Percentiles rank a stretch among this genome's conserved stretches.
Conservation (phyloP, 2,329 filamentous ascomycete species). For the Pseudocercospora eumusae region DNA sequence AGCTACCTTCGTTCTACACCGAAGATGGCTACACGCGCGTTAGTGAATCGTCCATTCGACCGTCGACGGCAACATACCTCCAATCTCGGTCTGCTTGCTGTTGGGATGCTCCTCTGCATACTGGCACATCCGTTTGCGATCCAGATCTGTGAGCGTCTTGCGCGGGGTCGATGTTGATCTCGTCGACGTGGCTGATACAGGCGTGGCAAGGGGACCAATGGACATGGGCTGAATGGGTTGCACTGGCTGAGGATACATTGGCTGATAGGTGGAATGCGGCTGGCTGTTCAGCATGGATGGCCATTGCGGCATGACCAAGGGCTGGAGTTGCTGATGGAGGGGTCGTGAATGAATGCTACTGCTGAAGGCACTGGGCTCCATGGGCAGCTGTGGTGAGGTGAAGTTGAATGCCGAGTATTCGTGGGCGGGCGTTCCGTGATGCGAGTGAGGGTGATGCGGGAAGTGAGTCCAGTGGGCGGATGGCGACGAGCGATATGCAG, state of each 20-base stretch:
- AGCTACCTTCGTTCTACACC: slow-evolving; percentile 93
- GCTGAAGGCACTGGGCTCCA: slow-evolving; percentile 57
- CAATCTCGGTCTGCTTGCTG: slow-evolving; percentile 94
- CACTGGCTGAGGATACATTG: slow-evolving; percentile 62
- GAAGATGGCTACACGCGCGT: slow-evolving; percentile 67
- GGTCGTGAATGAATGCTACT: slow-evolving; percentile 56
- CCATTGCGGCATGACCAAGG: slow-evolving; percentile 77
- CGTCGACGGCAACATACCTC: slow-evolving; percentile 57
- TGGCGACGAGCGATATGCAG: slow-evolving; percentile 35
- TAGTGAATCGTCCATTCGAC: slow-evolving; percentile 31
- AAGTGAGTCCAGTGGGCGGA: slow-evolving; percentile 33
- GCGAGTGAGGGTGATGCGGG: slow-evolving; percentile 52
- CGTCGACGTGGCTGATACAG: slow-evolving; percentile 52
- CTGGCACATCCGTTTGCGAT: slow-evolving; percentile 89
- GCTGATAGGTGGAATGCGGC: slow-evolving; percentile 57
- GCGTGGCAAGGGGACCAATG: slow-evolving; percentile 55
- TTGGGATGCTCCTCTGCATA: slow-evolving; percentile 88
- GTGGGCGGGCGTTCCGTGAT: slow-evolving; percentile 69
- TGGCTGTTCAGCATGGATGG: slow-evolving; percentile 80
- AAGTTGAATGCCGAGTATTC: slow-evolving; percentile 69
- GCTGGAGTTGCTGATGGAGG: slow-evolving; percentile 61
- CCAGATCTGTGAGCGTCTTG: slow-evolving; percentile 85
- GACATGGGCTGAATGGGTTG: slow-evolving; percentile 47
- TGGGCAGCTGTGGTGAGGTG: slow-evolving; percentile 61
- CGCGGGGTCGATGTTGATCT: slow-evolving; percentile 40